Percentiles rank a stretch among this genome's conserved stretches.
phyloP scores from a whole-genome alignment of 768 basidiomycete species.

The Pleurotus salmoneostramineus region DNA sequence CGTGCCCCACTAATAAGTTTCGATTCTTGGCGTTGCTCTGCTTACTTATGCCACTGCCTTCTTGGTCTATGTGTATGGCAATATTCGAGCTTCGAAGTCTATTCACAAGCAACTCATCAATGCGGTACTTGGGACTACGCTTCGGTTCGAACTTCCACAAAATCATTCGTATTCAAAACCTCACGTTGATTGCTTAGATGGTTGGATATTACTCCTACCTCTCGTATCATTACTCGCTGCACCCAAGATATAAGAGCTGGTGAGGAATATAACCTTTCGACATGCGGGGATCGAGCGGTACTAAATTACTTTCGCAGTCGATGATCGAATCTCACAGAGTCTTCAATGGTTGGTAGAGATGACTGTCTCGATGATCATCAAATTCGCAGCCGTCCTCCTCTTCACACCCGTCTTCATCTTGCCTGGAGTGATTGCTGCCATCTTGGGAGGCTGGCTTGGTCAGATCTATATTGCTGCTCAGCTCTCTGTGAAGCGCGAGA shows the following conservation, averaged over 20 bases:
- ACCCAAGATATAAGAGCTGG: constrained; percentile 43
- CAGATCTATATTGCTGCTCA: constrained; percentile 23
- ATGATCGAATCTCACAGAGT: constrained; percentile 17
- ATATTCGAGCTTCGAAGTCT: constrained; percentile 32
- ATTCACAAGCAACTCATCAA: constrained; percentile 37
- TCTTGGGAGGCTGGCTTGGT: constrained; percentile 27
- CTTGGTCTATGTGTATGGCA: constrained; percentile 29
- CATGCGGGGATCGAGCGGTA: not conserved
- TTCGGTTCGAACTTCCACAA: constrained; percentile 24
- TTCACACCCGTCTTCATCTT: constrained; percentile 25
- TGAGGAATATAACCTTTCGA: constrained; percentile 14
- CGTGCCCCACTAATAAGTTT: constrained; percentile 12
- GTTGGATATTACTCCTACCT: constrained; percentile 16
- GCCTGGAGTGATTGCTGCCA: constrained; percentile 22
- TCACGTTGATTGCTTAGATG: constrained; percentile 18
- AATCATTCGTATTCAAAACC: not conserved
- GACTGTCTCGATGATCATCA: constrained; percentile 19
- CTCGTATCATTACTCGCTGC: constrained; percentile 38
- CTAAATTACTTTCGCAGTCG: constrained; percentile 31
- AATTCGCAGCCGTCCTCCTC: constrained; percentile 24
- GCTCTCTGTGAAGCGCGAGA: constrained; percentile 21
- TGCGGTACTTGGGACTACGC: constrained; percentile 39
- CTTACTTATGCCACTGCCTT: constrained; percentile 23
- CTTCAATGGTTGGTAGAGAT: constrained; percentile 10
- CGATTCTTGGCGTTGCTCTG: constrained; percentile 17